A percentile compares a stretch with the other conserved stretches of the same genome.
These are phyloP conservation scores for Synchytrium microbalum DNA, from an alignment of 371 early-diverging fungal genomes.

Conservation along the genomic window DNA sequence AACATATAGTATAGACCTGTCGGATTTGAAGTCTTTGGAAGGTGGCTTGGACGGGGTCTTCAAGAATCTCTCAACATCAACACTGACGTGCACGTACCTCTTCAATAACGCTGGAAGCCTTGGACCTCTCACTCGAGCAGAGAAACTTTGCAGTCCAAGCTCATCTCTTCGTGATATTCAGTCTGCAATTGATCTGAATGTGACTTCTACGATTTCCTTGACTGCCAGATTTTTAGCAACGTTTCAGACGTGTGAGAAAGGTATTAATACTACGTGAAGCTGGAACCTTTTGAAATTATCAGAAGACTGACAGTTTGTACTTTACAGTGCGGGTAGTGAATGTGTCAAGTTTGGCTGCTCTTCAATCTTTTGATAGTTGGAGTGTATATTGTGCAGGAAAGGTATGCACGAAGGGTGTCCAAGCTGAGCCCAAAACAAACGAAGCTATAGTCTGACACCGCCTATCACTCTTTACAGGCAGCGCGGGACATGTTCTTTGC, in stretches of 20 bases:
- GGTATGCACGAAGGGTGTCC: background rate
- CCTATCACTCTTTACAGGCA: conserved; percentile 30
- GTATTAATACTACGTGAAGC: conserved; percentile 7
- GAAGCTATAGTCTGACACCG: background rate
- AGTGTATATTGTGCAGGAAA: conserved; percentile 79
- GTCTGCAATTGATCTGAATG: conserved; percentile 34
- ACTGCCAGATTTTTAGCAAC: conserved; percentile 34
- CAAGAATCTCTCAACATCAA: conserved; percentile 29
- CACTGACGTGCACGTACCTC: conserved; percentile 29
- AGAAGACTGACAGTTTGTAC: conserved; percentile 14
- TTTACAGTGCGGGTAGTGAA: conserved; percentile 54
- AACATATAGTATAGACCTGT: conserved; percentile 8
- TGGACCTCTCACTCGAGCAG: conserved; percentile 50
- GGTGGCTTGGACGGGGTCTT: conserved; percentile 19
- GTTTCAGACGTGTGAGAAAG: conserved; percentile 18
- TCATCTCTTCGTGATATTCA: conserved; percentile 40
- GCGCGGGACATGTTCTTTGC: conserved; percentile 75
- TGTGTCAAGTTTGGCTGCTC: conserved; percentile 77
- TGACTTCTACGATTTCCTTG: conserved; percentile 23
- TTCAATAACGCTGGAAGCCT: conserved; percentile 79
- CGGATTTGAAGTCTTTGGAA: conserved; percentile 11
- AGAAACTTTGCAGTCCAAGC: too few relatives aligned
- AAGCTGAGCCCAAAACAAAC: too few relatives aligned
- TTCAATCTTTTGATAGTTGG: conserved; percentile 71
- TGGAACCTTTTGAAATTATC: background rate